Conservation (phyloP, 2,329 filamentous ascomycete species). For the Xylogone sp. region DNA sequence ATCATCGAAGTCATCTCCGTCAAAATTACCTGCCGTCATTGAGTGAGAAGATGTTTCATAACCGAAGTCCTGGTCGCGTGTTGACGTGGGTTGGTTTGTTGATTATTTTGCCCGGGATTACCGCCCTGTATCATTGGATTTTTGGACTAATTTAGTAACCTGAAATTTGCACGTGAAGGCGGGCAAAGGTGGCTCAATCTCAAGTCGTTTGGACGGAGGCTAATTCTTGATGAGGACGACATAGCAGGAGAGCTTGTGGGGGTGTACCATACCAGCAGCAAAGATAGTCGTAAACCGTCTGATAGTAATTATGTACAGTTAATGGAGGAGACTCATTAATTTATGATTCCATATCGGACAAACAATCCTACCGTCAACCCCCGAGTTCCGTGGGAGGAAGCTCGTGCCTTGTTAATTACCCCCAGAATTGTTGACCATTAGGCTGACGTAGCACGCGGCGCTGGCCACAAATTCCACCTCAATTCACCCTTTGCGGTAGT, state of each 20-base stretch:
- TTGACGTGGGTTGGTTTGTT: not conserved
- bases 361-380: not conserved
- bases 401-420: not conserved
- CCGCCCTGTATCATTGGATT: conserved; percentile 3
- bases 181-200: not conserved
- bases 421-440: not conserved
- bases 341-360: too few species aligned
- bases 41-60: not conserved
- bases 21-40: conserved; percentile 28
- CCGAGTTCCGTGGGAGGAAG: not conserved
- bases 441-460: not conserved
- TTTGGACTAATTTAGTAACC: not conserved
- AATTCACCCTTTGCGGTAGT: not conserved
- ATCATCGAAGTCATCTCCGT: conserved; percentile 57
- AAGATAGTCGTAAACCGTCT: too few species aligned
- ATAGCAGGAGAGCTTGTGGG: too few species aligned
- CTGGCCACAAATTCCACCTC: not conserved
- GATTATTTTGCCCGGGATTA: conserved; percentile 5
- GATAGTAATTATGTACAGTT: not conserved
- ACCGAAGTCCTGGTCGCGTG: not conserved
- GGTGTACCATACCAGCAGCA: too few species aligned
- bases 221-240: too few species aligned
- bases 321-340: too few species aligned
- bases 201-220: not conserved
- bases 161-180: not conserved